A percentile compares a stretch with the other conserved stretches of the same genome.
These are phyloP conservation scores for Tuber microsphaerosporum DNA, from an alignment of 495 filamentous ascomycete genomes.

Conservation along the genomic window DNA sequence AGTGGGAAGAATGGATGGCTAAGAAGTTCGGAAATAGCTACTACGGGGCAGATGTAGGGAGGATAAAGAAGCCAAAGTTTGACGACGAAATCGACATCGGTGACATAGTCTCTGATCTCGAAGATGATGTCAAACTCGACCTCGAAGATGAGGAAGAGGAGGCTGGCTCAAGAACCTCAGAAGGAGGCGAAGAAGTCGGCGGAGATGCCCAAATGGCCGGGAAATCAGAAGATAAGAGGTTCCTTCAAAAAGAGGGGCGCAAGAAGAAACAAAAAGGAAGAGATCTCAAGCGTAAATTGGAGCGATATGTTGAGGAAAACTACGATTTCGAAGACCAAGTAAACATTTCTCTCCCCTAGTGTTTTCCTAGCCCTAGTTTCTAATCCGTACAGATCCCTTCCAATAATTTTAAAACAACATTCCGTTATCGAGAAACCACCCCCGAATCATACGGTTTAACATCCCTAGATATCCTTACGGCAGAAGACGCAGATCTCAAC, in stretches of 20 bases:
- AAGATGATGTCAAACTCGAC: constrained; percentile 45
- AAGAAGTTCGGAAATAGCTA: constrained; percentile 81
- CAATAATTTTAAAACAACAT: constrained; percentile 48
- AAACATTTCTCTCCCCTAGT: constrained; percentile 44
- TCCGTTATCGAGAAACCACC: constrained; percentile 91
- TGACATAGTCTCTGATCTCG: constrained; percentile 74
- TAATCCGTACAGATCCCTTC: constrained; percentile 15
- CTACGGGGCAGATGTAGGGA: constrained; percentile 63
- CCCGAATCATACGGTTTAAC: constrained; percentile 83
- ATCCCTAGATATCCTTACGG: constrained; percentile 83
- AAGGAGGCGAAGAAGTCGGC: constrained; percentile 37
- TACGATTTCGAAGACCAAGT: constrained; percentile 63
- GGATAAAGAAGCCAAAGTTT: constrained; percentile 85
- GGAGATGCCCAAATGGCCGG: neutral
- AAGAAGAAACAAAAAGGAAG: constrained; percentile 68
- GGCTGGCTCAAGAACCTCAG: constrained; percentile 29
- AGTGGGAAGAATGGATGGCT: constrained; percentile 84
- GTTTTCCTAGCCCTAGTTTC: neutral
- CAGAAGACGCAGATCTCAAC: constrained; percentile 76
- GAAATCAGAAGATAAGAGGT: constrained; percentile 58
- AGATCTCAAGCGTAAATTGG: constrained; percentile 72
- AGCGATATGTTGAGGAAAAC: constrained; percentile 75
- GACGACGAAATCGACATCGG: constrained; percentile 95
- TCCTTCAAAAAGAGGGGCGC: constrained; percentile 57
- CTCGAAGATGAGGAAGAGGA: constrained; percentile 41